Percentiles rank a stretch among this genome's conserved stretches.
Conservation (phyloP, 2,329 filamentous ascomycete genomes). For the Microsporum canis region DNA sequence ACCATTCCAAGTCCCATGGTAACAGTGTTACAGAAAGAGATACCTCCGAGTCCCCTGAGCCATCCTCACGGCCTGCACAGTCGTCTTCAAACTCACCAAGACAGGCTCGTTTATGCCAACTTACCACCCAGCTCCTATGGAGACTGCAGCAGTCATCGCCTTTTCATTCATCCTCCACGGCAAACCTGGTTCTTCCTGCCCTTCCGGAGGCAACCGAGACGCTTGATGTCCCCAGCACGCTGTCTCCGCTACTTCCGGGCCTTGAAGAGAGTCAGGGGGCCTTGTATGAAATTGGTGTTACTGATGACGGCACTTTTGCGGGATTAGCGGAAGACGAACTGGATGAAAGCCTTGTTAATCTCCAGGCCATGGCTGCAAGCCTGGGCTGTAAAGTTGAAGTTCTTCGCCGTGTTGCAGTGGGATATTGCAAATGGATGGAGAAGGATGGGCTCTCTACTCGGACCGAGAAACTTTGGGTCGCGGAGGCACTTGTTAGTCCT, state of each 20-base stretch:
- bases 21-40: not conserved
- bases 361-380: conserved; percentile 84
- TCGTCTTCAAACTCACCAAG: conserved; percentile 55
- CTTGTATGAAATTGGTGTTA: conserved; percentile 90
- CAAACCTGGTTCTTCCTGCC: conserved; percentile 61
- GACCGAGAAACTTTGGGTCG: conserved; percentile 63
- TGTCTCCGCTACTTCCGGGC: conserved; percentile 52
- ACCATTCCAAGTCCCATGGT: conserved; percentile 31
- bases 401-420: conserved; percentile 70
- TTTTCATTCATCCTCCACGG: conserved; percentile 70
- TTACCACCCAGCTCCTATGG: conserved; percentile 94
- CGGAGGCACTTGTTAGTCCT: conserved; percentile 79
- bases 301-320: conserved; percentile 83
- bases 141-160: conserved; percentile 87
- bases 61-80: conserved; percentile 27
- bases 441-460: conserved; percentile 1
- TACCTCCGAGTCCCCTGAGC: conserved; percentile 19
- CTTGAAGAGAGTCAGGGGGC: conserved; percentile 89
- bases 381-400: conserved; percentile 78
- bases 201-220: conserved; percentile 54
- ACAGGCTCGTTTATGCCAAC: conserved; percentile 73
- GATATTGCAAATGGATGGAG: conserved; percentile 56
- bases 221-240: conserved; percentile 45
- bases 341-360: conserved; percentile 74
- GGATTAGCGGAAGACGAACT: conserved; percentile 84